Evolutionary conservation across 768 basidiomycete genomes (phyloP).

Genomic region (Trametes cubensis): DNA sequence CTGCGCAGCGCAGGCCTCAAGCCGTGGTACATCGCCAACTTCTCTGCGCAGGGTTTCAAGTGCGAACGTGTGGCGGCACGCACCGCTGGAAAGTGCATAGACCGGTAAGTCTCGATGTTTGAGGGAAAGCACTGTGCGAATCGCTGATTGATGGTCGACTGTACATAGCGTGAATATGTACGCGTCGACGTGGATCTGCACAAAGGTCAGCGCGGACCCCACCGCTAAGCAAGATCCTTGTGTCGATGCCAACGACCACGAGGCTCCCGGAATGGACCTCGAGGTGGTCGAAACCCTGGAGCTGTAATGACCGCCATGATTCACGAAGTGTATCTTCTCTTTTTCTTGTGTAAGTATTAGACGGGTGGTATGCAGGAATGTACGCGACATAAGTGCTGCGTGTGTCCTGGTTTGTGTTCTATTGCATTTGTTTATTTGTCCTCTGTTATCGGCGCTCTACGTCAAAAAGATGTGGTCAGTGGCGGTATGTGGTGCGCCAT

Average conservation of each 20-base stretch:
- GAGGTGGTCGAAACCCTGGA: slow-evolving; percentile 7
- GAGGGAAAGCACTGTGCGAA: too few species aligned
- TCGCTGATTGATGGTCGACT: neutral
- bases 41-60: slow-evolving; percentile 21
- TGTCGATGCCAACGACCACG: neutral
- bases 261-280: neutral
- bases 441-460: too few species aligned
- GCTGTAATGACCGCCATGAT: neutral
- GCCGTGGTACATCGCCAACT: slow-evolving; percentile 26
- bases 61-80: slow-evolving; percentile 23
- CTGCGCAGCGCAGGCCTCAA: slow-evolving; percentile 22
- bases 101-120: slow-evolving; percentile 2
- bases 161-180: slow-evolving; percentile 24
- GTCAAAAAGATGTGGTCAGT: too few species aligned
- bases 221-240: neutral
- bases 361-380: neutral
- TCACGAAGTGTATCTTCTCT: neutral
- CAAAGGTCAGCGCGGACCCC: slow-evolving; percentile 19
- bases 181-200: slow-evolving; percentile 28
- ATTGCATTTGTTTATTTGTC: too few species aligned
- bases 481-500: neutral
- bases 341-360: neutral
- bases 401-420: too few species aligned
- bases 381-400: too few species aligned
- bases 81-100: slow-evolving; percentile 22